Evolutionary conservation across 2,329 filamentous ascomycete species (phyloP).

Genomic region (Cryphonectria japonica): DNA sequence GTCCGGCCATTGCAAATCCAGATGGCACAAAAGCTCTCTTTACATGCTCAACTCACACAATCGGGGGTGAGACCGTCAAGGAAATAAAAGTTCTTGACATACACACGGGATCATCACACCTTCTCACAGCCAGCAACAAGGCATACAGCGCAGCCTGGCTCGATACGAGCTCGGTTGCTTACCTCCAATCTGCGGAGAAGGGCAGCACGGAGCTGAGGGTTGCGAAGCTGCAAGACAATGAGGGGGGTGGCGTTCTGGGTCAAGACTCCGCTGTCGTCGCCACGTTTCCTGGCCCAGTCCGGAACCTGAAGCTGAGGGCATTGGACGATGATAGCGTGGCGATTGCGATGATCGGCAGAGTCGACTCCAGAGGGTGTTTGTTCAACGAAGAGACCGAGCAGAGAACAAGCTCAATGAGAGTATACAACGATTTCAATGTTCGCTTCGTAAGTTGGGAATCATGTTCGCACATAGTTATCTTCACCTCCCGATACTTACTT

Average conservation of each 20-base stretch:
- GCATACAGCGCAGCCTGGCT: conserved; percentile 44
- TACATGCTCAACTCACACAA: conserved; percentile 40
- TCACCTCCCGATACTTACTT: background rate
- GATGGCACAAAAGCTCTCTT: conserved; percentile 44
- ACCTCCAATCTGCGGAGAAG: conserved; percentile 36
- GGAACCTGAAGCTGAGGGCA: conserved; percentile 39
- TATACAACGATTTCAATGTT: conserved; percentile 42
- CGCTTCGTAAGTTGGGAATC: conserved; percentile 37
- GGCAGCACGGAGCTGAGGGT: conserved; percentile 41
- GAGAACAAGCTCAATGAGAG: conserved; percentile 37
- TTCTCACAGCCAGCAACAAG: conserved; percentile 36
- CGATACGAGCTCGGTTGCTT: conserved; percentile 40
- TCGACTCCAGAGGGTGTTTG: conserved; percentile 38
- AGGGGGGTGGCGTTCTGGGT: conserved; percentile 29
- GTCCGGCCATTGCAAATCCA: conserved; percentile 41
- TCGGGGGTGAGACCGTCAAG: conserved; percentile 39
- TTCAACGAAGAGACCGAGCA: conserved; percentile 38
- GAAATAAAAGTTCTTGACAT: conserved; percentile 43
- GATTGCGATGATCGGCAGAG: conserved; percentile 42
- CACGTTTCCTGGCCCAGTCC: conserved; percentile 40
- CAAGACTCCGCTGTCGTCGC: conserved; percentile 36
- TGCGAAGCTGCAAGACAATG: conserved; percentile 24
- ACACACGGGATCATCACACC: conserved; percentile 34
- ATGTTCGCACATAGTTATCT: background rate
- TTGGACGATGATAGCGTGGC: conserved; percentile 42